These are phyloP conservation scores for Cudoniella acicularis DNA, from an alignment of 495 filamentous ascomycete genomes.

Conservation along the genomic window DNA sequence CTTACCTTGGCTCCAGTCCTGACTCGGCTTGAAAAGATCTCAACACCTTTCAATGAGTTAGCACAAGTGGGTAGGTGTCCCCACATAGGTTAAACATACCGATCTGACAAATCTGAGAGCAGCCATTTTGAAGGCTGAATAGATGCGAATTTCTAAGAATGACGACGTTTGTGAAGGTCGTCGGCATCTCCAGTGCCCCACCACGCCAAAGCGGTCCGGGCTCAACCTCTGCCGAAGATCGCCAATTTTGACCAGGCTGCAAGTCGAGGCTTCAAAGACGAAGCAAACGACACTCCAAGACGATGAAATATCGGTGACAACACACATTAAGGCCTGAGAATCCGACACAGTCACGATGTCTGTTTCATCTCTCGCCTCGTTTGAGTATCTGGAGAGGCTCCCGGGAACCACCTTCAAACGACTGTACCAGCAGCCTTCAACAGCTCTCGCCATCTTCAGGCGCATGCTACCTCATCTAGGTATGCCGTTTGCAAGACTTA, in stretches of 20 bases:
- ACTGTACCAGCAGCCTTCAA: slow-evolving; percentile 94
- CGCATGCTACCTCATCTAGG: slow-evolving; percentile 93
- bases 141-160: background rate
- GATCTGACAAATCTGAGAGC: slow-evolving; percentile 60
- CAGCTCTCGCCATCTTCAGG: slow-evolving; percentile 90
- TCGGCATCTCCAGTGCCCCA: too few species aligned
- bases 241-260: slow-evolving; percentile 29
- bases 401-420: slow-evolving; percentile 82
- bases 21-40: slow-evolving; percentile 47
- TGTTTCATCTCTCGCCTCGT: slow-evolving; percentile 60
- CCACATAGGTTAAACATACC: slow-evolving; percentile 32
- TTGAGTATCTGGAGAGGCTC: slow-evolving; percentile 87
- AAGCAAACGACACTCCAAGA: slow-evolving; percentile 30
- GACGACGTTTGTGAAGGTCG: too few species aligned
- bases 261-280: slow-evolving; percentile 34
- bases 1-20: slow-evolving; percentile 81
- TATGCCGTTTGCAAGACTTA: slow-evolving; percentile 34
- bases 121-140: slow-evolving; percentile 37
- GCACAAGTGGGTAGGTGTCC: background rate
- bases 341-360: slow-evolving; percentile 49
- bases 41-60: slow-evolving; percentile 23
- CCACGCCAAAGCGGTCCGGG: slow-evolving; percentile 8
- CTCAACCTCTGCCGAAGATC: slow-evolving; percentile 8
- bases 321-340: slow-evolving; percentile 19
- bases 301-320: slow-evolving; percentile 23